Percentiles rank a stretch among this genome's conserved stretches.
Conservation (phyloP, 2,329 filamentous ascomycete species). For the Botrytis fabae region DNA sequence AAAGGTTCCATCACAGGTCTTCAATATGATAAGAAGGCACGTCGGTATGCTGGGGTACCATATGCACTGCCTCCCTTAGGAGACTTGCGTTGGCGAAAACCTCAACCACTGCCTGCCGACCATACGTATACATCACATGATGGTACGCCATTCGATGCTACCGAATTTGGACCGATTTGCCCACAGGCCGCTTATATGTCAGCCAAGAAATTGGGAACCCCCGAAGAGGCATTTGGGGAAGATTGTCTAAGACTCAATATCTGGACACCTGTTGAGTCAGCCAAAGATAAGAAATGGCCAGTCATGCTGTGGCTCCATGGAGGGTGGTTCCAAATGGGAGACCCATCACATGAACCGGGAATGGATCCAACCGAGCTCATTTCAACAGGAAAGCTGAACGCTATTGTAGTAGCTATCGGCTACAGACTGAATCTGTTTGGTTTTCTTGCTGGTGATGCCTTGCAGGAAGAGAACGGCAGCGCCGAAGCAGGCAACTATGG, state of each 20-base stretch:
- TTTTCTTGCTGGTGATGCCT: conserved; percentile 37
- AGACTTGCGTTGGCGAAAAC: conserved; percentile 34
- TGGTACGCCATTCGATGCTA: conserved; percentile 43
- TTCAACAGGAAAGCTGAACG: conserved; percentile 29
- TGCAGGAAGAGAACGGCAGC: conserved; percentile 48
- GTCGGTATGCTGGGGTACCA: conserved; percentile 40
- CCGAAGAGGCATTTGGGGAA: conserved; percentile 43
- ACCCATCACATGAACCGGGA: conserved; percentile 45
- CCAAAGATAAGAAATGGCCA: conserved; percentile 18
- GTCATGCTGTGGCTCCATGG: conserved; percentile 46
- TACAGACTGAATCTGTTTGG: conserved; percentile 41
- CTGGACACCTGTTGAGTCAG: conserved; percentile 45
- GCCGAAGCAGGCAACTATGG: conserved; percentile 45
- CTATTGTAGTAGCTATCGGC: conserved; percentile 22
- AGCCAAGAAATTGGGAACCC: conserved; percentile 33
- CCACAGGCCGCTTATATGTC: conserved; percentile 40
- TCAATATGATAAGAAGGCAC: conserved; percentile 42
- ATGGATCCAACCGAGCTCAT: conserved; percentile 49
- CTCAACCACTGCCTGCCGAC: conserved; percentile 38
- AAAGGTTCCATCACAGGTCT: conserved; percentile 41
- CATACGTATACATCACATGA: conserved; percentile 38
- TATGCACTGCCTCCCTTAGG: conserved; percentile 36
- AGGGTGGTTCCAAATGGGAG: conserved; percentile 51
- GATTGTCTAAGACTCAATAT: conserved; percentile 53
- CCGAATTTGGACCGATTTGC: conserved; percentile 44